A percentile compares a stretch with the other conserved stretches of the same genome.
Conservation (phyloP, 148 eudicot genomes). For the Chenopodium album region DNA sequence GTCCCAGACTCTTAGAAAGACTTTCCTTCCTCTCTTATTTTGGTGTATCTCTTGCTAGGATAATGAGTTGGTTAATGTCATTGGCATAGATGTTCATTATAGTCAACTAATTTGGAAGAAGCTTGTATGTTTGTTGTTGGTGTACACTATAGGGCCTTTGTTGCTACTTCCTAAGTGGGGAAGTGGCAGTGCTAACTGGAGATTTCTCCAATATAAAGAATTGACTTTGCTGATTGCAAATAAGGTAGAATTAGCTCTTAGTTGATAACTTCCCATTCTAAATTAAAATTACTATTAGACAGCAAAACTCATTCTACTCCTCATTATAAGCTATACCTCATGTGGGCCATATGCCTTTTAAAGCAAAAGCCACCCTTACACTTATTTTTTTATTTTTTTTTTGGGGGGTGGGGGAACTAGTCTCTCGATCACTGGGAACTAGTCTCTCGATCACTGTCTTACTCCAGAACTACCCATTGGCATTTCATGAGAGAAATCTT, state of each 20-base stretch:
- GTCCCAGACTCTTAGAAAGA: not conserved
- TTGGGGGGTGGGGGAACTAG: not conserved
- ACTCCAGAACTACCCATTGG: not conserved
- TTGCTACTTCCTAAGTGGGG: not conserved
- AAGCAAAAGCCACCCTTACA: not conserved
- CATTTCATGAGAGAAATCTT: not conserved
- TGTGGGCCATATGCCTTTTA: no score
- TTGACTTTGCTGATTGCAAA: not conserved
- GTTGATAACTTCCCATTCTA: not conserved
- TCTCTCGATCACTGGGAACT: not conserved
- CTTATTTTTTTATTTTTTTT: no score
- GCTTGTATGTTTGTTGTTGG: not conserved
- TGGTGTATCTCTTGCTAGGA: not conserved
- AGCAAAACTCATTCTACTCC: not conserved
- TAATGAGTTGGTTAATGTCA: not conserved
- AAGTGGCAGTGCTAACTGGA: not conserved
- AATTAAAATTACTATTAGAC: not conserved
- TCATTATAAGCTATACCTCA: not conserved
- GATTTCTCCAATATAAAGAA: not conserved
- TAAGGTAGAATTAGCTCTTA: not conserved
- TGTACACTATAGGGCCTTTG: not conserved
- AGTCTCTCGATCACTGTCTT: not conserved
- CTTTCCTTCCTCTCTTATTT: no score
- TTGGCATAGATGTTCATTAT: not conserved
- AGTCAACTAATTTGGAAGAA: not conserved